phyloP scores from a whole-genome alignment of 2,329 filamentous ascomycete species.

The Aspergillus fructus region DNA sequence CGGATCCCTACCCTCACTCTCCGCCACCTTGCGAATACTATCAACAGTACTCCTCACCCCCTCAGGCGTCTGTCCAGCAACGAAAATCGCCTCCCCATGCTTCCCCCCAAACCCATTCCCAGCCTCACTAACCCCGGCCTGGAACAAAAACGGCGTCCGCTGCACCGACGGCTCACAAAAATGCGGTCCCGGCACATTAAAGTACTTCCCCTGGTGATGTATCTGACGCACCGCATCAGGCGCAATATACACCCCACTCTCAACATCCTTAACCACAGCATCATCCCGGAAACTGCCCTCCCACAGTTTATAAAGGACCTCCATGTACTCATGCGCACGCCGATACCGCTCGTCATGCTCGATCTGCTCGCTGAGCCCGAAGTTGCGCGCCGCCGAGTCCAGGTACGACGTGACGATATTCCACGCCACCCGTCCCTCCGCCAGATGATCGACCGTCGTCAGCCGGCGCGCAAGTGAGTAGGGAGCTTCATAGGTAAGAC shows the following conservation, averaged over 20 bases:
- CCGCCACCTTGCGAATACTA: conserved; percentile 41
- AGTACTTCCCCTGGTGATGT: conserved; percentile 43
- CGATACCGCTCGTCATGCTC: conserved; percentile 52
- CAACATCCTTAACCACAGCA: conserved; percentile 25
- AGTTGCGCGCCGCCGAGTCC: conserved; percentile 49
- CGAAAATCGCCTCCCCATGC: conserved; percentile 48
- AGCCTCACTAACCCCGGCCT: conserved; percentile 48
- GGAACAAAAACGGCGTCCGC: conserved; percentile 49
- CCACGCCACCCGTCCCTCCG: conserved; percentile 52
- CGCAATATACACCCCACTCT: conserved; percentile 32
- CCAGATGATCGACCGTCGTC: conserved; percentile 55
- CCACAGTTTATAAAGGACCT: conserved; percentile 51
- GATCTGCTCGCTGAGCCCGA: conserved; percentile 46
- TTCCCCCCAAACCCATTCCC: conserved; percentile 48
- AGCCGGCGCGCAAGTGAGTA: conserved; percentile 56
- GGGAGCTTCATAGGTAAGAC: conserved; percentile 56
- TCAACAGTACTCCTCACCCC: conserved; percentile 44
- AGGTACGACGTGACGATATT: conserved; percentile 54
- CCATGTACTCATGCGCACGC: conserved; percentile 50
- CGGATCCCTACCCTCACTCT: conserved; percentile 39
- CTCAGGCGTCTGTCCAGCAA: conserved; percentile 46
- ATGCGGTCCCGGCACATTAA: conserved; percentile 46
- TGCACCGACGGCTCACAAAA: conserved; percentile 48
- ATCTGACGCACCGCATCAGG: conserved; percentile 38
- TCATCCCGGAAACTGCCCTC: conserved; percentile 53